Evolutionary conservation across 1,284 basidiomycete genomes (phyloP).

Genomic region (Boletus mariae): DNA sequence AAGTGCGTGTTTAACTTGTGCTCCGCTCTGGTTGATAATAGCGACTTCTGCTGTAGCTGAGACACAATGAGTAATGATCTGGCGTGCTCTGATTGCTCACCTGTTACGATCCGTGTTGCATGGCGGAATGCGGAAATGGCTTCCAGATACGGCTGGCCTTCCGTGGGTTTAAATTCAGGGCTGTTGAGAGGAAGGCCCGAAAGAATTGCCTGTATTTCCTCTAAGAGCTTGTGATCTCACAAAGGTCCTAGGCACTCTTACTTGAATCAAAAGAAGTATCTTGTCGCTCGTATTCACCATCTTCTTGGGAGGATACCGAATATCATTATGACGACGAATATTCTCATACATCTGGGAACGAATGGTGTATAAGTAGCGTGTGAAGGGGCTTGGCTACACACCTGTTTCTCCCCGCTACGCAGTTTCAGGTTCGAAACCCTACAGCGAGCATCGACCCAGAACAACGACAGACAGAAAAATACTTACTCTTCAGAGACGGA

Average conservation of each 20-base stretch:
- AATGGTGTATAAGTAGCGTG: not conserved
- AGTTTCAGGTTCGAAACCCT: conserved; percentile 67
- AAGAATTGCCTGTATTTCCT: conserved; percentile 58
- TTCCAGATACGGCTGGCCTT: conserved; percentile 70
- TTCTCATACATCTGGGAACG: conserved; percentile 54
- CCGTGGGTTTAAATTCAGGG: conserved; percentile 61
- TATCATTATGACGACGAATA: conserved; percentile 63
- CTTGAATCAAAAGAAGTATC: conserved; percentile 69
- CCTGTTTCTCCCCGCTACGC: conserved; percentile 68
- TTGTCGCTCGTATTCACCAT: conserved; percentile 68
- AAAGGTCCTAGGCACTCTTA: conserved; percentile 23
- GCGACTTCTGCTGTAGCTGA: conserved; percentile 73
- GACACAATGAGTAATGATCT: conserved; percentile 5
- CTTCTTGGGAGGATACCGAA: conserved; percentile 68
- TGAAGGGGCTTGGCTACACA: conserved; percentile 23
- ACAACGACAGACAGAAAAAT: not conserved
- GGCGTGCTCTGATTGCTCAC: conserved; percentile 33
- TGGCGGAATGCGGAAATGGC: conserved; percentile 66
- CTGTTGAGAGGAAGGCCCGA: conserved; percentile 65
- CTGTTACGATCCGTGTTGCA: conserved; percentile 61
- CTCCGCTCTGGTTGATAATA: conserved; percentile 56
- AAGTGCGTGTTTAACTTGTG: conserved; percentile 63
- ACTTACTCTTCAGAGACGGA: conserved; percentile 65
- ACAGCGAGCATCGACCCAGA: conserved; percentile 5
- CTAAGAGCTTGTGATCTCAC: conserved; percentile 1